Base-by-base conservation (phyloP, 2,329 filamentous ascomycete species). In the Ophiostoma fasciatum region DNA sequence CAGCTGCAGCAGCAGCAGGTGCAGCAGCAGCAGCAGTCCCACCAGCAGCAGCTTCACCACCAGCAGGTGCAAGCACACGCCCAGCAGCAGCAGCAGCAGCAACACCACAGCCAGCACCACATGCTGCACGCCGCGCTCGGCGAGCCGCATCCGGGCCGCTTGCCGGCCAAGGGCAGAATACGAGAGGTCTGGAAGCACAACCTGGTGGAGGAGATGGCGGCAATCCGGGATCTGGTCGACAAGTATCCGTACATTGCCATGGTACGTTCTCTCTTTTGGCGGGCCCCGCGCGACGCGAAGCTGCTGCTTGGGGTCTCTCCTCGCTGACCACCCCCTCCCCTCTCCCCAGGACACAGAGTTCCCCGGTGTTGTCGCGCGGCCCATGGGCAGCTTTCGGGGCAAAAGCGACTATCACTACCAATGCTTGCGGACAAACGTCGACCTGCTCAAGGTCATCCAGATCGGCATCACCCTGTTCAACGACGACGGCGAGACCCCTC, bases 361-460 rank as follows among this genome's bases (percentile, higher is more conserved):
- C 49, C 90, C 90, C n/a, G 90, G 90, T 39, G 85, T 98, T 36
- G 88, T 98, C 36, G 84, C 88, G 19, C 74, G 90, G 47, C 90
- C 90, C 2, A 96, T 98, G 68, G 90, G 90, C 33, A 76, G 80
- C 38, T 98, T 98, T 57, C 75, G 81, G 41, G 90, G 82, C 40
- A 96, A 94, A 62, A 90, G 85, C 46, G 88, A 94, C 50, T 98
- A 98, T 54, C 90, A 98, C 56, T 98, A 98, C 60, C 90, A 98
- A 64, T 96, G 88, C 42, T 68, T 98, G 31, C 82, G 90, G 42
- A 92, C 85, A 49, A 98, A 98, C 54, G 90, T 98, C 51, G 90
- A 98, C 54, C 75, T 98, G 51, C 73, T 98, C 50, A 94, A 93
- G 57, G 87, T 96, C 47, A 96, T 98, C 45, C 90, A 98, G 56